Conservation (phyloP, 208 protist genomes). For the Acanthamoeba castellanii region DNA sequence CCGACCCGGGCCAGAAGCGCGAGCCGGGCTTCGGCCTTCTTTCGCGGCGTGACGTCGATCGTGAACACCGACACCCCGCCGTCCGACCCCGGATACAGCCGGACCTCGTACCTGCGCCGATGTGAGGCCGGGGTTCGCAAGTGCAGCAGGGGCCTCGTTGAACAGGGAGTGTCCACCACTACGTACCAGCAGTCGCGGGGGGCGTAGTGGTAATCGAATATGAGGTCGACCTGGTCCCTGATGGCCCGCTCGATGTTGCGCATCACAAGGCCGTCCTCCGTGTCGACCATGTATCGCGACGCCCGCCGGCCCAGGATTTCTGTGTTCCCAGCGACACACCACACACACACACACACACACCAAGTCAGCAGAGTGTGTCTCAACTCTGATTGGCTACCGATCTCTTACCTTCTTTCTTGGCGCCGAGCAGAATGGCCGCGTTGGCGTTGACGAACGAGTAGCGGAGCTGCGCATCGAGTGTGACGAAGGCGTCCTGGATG, state of each 20-base stretch:
- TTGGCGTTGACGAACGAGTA: slow-evolving; percentile 55
- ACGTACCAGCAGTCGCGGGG: neutral
- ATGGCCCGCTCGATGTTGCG: slow-evolving; percentile 38
- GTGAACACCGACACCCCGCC: neutral
- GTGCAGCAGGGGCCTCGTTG: no score
- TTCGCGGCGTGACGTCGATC: neutral
- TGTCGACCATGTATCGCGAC: slow-evolving; percentile 52
- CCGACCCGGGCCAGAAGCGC: neutral
- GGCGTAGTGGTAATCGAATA: slow-evolving; percentile 29
- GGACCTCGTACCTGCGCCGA: slow-evolving; percentile 5
- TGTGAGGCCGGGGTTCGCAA: neutral
- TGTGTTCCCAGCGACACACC: neutral
- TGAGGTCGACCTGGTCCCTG: neutral
- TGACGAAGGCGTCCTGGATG: slow-evolving; percentile 53
- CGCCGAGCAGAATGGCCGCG: slow-evolving; percentile 10
- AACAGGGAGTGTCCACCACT: neutral
- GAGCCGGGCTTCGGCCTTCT: neutral
- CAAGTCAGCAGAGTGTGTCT: neutral
- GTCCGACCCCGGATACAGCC: neutral
- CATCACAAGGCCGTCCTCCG: neutral
- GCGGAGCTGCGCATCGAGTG: neutral
- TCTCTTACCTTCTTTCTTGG: neutral
- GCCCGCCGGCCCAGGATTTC: slow-evolving; percentile 13
- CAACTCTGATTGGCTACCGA: no score
- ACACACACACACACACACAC: neutral